phyloP scores from a whole-genome alignment of 1,284 basidiomycete species.

The Kwoniella shivajii region DNA sequence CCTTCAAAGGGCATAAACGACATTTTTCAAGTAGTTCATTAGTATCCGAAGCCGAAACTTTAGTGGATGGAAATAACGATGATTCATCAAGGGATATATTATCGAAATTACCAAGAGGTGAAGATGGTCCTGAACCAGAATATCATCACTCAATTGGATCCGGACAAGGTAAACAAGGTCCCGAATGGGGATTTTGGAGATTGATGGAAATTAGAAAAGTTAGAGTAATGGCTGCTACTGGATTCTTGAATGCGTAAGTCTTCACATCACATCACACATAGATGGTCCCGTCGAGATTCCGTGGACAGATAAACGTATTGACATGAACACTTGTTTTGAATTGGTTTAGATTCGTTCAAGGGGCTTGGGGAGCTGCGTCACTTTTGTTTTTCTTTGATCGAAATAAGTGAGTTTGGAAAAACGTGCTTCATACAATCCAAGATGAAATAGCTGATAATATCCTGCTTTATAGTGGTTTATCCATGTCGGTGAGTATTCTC shows the following conservation, averaged over 20 bases:
- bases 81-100: background rate
- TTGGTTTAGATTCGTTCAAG: conserved; percentile 35
- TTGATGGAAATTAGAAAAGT: conserved; percentile 40
- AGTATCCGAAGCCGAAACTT: conserved; percentile 17
- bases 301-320: background rate
- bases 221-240: conserved; percentile 36
- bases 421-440: background rate
- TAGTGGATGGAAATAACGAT: conserved; percentile 14
- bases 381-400: conserved; percentile 49
- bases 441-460: conserved; percentile 8
- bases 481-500: conserved; percentile 36
- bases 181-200: conserved; percentile 44
- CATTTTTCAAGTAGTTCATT: conserved; percentile 12
- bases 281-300: too few relatives aligned
- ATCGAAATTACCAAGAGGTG: conserved; percentile 6
- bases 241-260: conserved; percentile 47
- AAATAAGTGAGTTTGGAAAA: conserved; percentile 38
- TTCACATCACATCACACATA: background rate
- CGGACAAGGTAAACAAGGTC: too few relatives aligned
- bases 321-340: background rate
- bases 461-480: conserved; percentile 34
- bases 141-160: background rate
- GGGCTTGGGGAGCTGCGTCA: conserved; percentile 46
- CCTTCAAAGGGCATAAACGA: conserved; percentile 9
- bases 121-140: conserved; percentile 8